Conservation (phyloP, 768 basidiomycete genomes). For the Aureoboletus auriporus region DNA sequence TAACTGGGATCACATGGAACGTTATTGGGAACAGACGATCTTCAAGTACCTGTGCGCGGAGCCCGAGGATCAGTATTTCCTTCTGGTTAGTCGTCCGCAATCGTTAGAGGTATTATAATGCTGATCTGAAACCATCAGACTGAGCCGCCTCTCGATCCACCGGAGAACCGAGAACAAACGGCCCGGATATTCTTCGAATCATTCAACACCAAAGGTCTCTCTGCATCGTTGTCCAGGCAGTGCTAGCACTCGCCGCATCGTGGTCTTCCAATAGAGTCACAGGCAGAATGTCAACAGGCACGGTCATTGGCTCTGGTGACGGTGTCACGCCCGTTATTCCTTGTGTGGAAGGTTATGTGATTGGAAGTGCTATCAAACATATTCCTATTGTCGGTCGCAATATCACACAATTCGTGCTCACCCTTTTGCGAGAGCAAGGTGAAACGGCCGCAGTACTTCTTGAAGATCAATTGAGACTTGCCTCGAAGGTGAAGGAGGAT, state of each 20-base stretch:
- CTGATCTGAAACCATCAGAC: constrained; percentile 54
- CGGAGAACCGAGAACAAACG: constrained; percentile 98
- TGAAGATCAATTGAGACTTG: constrained; percentile 90
- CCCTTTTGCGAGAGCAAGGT: constrained; percentile 91
- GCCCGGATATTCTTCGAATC: constrained; percentile 99
- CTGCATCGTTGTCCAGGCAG: constrained; percentile 98
- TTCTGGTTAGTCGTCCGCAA: too few relatives aligned
- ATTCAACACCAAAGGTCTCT: constrained; percentile 98
- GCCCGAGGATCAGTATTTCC: too few relatives aligned
- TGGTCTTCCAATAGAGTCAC: constrained; percentile 90
- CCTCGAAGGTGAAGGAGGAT: constrained; percentile 94
- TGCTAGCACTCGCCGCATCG: constrained; percentile 94
- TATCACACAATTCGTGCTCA: constrained; percentile 74
- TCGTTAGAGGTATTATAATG: too few relatives aligned
- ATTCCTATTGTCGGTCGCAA: constrained; percentile 98
- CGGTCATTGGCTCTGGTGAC: constrained; percentile 98
- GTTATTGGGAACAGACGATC: too few relatives aligned
- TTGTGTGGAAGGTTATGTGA: constrained; percentile 96
- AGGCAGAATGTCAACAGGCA: constrained; percentile 91
- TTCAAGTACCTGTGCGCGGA: constrained; percentile 55
- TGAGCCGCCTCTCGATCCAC: constrained; percentile 97
- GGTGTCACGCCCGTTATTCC: constrained; percentile 99
- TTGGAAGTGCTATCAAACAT: constrained; percentile 97
- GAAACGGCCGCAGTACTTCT: constrained; percentile 89
- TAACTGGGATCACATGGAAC: too few relatives aligned